Percentiles rank a stretch among this genome's conserved stretches.
Conservation (phyloP, 164 flowering plant species). For the Magnolia kwangsiensis region DNA sequence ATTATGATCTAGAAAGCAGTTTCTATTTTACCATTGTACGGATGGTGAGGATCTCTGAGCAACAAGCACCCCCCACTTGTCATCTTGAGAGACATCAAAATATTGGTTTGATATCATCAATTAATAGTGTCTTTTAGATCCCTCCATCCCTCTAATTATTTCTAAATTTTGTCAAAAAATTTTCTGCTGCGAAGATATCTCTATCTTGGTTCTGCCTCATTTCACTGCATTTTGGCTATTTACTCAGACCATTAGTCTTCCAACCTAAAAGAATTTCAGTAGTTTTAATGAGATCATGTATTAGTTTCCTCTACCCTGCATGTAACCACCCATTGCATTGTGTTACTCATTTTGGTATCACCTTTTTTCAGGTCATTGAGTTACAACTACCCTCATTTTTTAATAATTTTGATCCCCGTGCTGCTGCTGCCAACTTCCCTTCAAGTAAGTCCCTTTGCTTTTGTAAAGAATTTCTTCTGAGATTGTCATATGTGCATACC, state of each 20-base stretch:
- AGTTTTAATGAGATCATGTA: too few species aligned
- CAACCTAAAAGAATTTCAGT: too few species aligned
- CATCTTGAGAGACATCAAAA: too few species aligned
- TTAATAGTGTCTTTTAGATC: too few species aligned
- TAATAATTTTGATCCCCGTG: conserved; percentile 79
- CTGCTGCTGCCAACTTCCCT: conserved; percentile 94
- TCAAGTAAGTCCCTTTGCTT: conserved; percentile 52
- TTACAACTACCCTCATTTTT: conserved; percentile 93
- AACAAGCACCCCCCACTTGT: too few species aligned
- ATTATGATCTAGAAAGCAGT: too few species aligned
- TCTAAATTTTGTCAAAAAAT: too few species aligned
- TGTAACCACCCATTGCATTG: background rate
- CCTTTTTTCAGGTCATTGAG: conserved; percentile 63
- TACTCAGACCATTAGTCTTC: background rate
- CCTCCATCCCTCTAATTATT: too few species aligned
- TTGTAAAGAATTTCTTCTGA: background rate
- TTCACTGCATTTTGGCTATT: background rate
- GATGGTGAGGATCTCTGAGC: too few species aligned
- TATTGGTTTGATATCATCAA: too few species aligned
- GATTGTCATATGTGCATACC: background rate
- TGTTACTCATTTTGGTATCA: conserved; percentile 2
- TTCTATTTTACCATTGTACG: too few species aligned
- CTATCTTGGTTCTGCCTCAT: background rate
- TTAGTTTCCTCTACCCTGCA: background rate
- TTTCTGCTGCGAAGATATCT: too few species aligned